Percentiles rank a stretch among this genome's conserved stretches.
Evolutionary conservation across 495 filamentous ascomycete genomes (phyloP).

Genomic region (Apodospora peruviana): DNA sequence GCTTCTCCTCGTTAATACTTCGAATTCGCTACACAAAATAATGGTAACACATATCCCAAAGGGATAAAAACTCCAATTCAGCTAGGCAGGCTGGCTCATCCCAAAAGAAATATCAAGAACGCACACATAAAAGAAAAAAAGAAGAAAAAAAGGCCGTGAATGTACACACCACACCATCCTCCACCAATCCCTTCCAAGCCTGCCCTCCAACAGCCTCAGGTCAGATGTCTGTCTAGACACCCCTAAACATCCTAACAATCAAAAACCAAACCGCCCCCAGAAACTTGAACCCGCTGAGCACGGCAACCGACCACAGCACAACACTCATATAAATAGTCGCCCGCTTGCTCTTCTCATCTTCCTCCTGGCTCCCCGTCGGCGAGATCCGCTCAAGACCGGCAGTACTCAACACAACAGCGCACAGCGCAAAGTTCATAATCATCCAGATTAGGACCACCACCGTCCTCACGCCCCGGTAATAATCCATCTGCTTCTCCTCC

Average conservation of each 20-base stretch:
- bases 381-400: constrained; percentile 70
- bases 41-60: too few relatives aligned
- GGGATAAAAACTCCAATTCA: too few relatives aligned
- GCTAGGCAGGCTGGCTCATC: too few relatives aligned
- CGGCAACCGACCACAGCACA: constrained; percentile 90
- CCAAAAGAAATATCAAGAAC: too few relatives aligned
- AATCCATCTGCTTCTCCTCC: constrained; percentile 87
- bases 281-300: constrained; percentile 80
- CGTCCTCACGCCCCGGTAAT: constrained; percentile 93
- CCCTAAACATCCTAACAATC: constrained; percentile 81
- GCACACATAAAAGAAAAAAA: too few relatives aligned
- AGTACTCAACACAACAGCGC: constrained; percentile 78
- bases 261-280: constrained; percentile 92
- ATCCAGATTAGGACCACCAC: constrained; percentile 93
- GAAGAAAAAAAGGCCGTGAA: too few relatives aligned
- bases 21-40: too few relatives aligned
- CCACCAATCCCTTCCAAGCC: too few relatives aligned
- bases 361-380: constrained; percentile 24
- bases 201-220: too few relatives aligned
- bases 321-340: constrained; percentile 83
- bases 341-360: constrained; percentile 36
- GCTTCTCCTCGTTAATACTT: too few relatives aligned
- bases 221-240: too few relatives aligned
- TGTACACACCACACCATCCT: too few relatives aligned
- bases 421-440: constrained; percentile 87